Evolutionary conservation across 495 filamentous ascomycete species (phyloP), one percentile per base, ranked within the genome.

Genomic region (Penicillium daleae): DNA sequence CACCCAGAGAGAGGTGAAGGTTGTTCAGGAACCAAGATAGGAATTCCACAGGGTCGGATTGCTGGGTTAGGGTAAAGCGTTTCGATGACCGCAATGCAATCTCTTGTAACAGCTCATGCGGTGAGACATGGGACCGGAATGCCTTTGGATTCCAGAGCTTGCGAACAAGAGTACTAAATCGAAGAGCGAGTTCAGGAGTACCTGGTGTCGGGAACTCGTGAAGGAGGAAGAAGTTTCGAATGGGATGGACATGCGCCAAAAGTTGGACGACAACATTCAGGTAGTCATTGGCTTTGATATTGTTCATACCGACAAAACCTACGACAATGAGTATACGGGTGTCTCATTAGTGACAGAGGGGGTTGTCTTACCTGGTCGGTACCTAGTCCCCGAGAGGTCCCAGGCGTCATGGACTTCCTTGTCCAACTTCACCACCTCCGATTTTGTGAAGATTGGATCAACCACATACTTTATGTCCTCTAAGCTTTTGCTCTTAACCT

Each of bases 231-330:
- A 86, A 97, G 71, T 98, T 97, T 33, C 96, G 90, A 54, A 99
- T 82, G 1, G 96, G 95, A 6, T 87, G 76, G 24, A 97, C 91
- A 76, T 99, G 95, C 1, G 93, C 88, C 15, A 99, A 83, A 13
- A 95, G 87, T 69, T 99, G 96, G n/a, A 95, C 87, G 7, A 97
- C 86, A 7, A 97, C 94, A 71, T 99, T 99, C 66, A 98, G 83
- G 76, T 98, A 99, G 77, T 99, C 95, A 77, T 99, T 99, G 52
- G 92, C 92, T 74, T 99, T 99, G 81, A 99, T 98, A 74, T 99
- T 97, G 80, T 99, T 98, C 89, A 99, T 92, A 62, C 95, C 95
- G 63, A 99, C 93, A 72, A 97, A 99, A 4, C 95, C 89, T 80
- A 72, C 17, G 27, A 40, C 6, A n/a, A 21, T 51, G 5, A 59